Conservation (phyloP, 2,329 filamentous ascomycete species). For the Botryotinia calthae region DNA sequence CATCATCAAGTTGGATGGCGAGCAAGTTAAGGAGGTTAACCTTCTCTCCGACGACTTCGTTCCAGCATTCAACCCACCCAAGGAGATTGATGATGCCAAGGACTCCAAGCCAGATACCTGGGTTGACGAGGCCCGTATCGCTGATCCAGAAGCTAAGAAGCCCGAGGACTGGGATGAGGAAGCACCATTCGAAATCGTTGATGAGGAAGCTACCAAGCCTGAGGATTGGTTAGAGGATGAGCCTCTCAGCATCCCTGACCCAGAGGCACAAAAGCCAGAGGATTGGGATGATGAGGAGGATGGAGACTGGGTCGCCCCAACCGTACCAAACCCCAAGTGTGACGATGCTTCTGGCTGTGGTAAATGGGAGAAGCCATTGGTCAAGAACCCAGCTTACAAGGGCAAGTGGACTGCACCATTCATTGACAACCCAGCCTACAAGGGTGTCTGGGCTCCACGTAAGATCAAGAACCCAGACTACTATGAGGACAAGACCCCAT, state of each 20-base stretch:
- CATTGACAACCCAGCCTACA: slow-evolving; percentile 98
- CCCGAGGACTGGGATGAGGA: slow-evolving; percentile 99
- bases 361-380: slow-evolving; percentile 86
- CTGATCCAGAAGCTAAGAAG: slow-evolving; percentile 91
- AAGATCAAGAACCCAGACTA: slow-evolving; percentile 97
- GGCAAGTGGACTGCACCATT: slow-evolving; percentile 91
- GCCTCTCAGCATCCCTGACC: slow-evolving; percentile 78
- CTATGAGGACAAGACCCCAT: slow-evolving; percentile 94
- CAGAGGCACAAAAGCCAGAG: slow-evolving; percentile 94
- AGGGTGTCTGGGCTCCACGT: slow-evolving; percentile 88
- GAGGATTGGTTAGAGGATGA: slow-evolving; percentile 96
- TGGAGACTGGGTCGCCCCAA: slow-evolving; percentile 86
- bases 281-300: slow-evolving; percentile 99
- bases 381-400: slow-evolving; percentile 90
- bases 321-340: slow-evolving; percentile 94
- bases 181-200: slow-evolving; percentile 91
- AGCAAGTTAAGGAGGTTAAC: slow-evolving; percentile 81
- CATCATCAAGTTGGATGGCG: slow-evolving; percentile 86
- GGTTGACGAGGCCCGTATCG: slow-evolving; percentile 89
- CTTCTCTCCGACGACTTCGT: slow-evolving; percentile 85
- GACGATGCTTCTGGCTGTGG: slow-evolving; percentile 90
- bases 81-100: slow-evolving; percentile 92
- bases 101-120: slow-evolving; percentile 94
- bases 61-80: slow-evolving; percentile 87
- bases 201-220: slow-evolving; percentile 86